Evolutionary conservation across 768 basidiomycete genomes (phyloP).

Genomic region (Kwoniella bestiolae): DNA sequence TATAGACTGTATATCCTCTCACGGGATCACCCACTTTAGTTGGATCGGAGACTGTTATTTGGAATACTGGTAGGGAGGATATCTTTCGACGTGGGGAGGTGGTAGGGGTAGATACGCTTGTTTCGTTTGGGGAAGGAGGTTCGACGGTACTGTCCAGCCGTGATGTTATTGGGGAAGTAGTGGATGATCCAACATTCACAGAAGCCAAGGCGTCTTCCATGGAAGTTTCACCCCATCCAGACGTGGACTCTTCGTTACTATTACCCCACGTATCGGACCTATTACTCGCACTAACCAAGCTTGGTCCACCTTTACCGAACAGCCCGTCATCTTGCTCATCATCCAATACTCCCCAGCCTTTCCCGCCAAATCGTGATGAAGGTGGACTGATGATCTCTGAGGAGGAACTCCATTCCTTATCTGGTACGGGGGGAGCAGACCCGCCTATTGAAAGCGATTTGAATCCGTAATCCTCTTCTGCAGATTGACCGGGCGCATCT

Average conservation of each 20-base stretch:
- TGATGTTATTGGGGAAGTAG: background rate
- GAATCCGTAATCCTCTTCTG: conserved; percentile 44
- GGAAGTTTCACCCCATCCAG: conserved; percentile 34
- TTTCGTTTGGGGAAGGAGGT: conserved; percentile 1
- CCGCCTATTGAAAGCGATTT: conserved; percentile 43
- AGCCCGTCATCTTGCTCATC: conserved; percentile 39
- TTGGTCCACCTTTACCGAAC: conserved; percentile 48
- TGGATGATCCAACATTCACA: conserved; percentile 16
- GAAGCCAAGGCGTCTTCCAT: conserved; percentile 15
- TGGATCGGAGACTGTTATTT: conserved; percentile 92
- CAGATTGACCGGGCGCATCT: conserved; percentile 30
- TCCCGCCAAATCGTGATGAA: conserved; percentile 39
- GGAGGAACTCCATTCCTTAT: conserved; percentile 10
- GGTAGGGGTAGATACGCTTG: conserved; percentile 2
- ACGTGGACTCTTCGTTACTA: background rate
- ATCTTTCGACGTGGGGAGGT: conserved; percentile 20
- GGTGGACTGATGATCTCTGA: conserved; percentile 8
- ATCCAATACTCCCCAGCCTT: conserved; percentile 50
- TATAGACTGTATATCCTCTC: conserved; percentile 84
- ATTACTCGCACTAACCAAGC: conserved; percentile 2
- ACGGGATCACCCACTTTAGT: conserved; percentile 97
- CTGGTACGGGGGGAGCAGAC: conserved; percentile 18
- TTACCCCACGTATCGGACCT: conserved; percentile 28
- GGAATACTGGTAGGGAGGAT: conserved; percentile 65
- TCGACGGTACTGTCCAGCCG: no score